Percentiles rank a stretch among this genome's conserved stretches.
Evolutionary conservation across 2,329 filamentous ascomycete species (phyloP).

Genomic region (Cladosporium cucumerinum): DNA sequence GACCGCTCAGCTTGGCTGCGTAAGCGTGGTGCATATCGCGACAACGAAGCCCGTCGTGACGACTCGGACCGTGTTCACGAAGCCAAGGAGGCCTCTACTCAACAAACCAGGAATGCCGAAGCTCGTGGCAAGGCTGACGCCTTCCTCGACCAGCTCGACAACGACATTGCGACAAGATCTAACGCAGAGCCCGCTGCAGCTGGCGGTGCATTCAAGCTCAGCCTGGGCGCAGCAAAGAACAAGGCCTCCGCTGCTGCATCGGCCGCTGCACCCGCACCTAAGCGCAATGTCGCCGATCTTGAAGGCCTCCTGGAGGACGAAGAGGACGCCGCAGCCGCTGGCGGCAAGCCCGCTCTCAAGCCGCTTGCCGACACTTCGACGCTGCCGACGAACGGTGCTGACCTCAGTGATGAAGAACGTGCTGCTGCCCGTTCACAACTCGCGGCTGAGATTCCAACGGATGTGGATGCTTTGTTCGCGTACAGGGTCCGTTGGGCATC

Average conservation of each 20-base stretch:
- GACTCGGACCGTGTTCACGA: slow-evolving; percentile 79
- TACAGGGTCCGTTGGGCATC: slow-evolving; percentile 92
- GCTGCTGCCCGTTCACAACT: slow-evolving; percentile 76
- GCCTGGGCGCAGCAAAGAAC: slow-evolving; percentile 73
- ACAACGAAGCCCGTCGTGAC: slow-evolving; percentile 71
- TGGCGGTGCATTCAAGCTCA: slow-evolving; percentile 71
- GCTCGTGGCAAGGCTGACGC: slow-evolving; percentile 83
- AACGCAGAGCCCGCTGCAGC: slow-evolving; percentile 44
- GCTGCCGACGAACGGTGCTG: slow-evolving; percentile 73
- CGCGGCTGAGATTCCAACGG: slow-evolving; percentile 83
- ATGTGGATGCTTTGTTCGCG: slow-evolving; percentile 83
- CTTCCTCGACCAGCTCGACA: slow-evolving; percentile 80
- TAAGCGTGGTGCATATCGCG: slow-evolving; percentile 70
- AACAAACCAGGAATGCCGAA: slow-evolving; percentile 68
- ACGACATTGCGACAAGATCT: slow-evolving; percentile 61
- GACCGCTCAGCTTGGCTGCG: slow-evolving; percentile 83
- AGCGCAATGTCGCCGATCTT: slow-evolving; percentile 83
- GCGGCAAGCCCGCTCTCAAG: slow-evolving; percentile 40
- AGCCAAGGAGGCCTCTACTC: slow-evolving; percentile 63
- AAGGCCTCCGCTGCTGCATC: slow-evolving; percentile 55
- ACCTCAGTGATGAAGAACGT: slow-evolving; percentile 83
- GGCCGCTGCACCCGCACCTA: slow-evolving; percentile 30
- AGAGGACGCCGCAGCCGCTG: slow-evolving; percentile 64
- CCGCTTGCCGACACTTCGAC: slow-evolving; percentile 39
- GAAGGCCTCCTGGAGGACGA: slow-evolving; percentile 94